A percentile compares a stretch with the other conserved stretches of the same genome.
Evolutionary conservation across 1,139 yeast genomes (phyloP).

Genomic region (Kodamaea plutei): DNA sequence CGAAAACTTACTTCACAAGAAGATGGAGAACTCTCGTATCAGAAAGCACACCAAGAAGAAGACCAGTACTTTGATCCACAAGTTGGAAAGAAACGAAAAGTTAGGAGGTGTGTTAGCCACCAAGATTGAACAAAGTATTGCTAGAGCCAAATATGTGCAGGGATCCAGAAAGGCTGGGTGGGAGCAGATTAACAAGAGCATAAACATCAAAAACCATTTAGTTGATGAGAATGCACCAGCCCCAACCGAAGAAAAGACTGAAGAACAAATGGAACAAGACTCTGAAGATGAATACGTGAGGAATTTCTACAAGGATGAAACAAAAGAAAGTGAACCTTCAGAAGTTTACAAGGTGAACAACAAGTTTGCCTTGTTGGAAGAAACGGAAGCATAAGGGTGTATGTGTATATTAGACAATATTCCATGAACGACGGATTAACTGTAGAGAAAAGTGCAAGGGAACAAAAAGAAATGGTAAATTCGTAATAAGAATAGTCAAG

Average conservation of each 20-base stretch:
- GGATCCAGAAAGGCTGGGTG: slow-evolving; percentile 65
- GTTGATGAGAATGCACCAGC: slow-evolving; percentile 9
- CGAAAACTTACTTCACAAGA: slow-evolving; percentile 56
- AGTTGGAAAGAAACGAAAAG: slow-evolving; percentile 47
- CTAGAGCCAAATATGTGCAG: slow-evolving; percentile 59
- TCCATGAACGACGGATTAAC: too few species aligned
- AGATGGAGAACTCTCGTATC: slow-evolving; percentile 43
- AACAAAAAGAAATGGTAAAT: too few species aligned
- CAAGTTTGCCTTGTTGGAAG: slow-evolving; percentile 46
- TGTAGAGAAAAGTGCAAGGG: too few species aligned
- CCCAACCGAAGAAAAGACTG: slow-evolving; percentile 17
- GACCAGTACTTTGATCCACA: slow-evolving; percentile 32
- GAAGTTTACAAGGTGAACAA: slow-evolving; percentile 23
- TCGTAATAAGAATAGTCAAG: too few species aligned
- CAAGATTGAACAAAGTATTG: slow-evolving; percentile 61
- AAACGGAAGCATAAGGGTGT: slow-evolving; percentile 42
- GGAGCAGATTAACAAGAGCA: slow-evolving; percentile 59
- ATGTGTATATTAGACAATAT: too few species aligned
- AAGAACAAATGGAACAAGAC: slow-evolving; percentile 22
- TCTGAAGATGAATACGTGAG: slow-evolving; percentile 30
- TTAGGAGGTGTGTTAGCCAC: slow-evolving; percentile 53
- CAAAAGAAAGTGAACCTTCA: too few species aligned
- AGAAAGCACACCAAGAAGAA: slow-evolving; percentile 33
- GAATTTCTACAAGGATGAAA: slow-evolving; percentile 25
- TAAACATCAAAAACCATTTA: slow-evolving; percentile 26